Percentiles rank a stretch among this genome's conserved stretches.
These are phyloP conservation scores for Bruguiera gymnorhiza DNA, from an alignment of 345 rosid genomes.

Conservation along the genomic window DNA sequence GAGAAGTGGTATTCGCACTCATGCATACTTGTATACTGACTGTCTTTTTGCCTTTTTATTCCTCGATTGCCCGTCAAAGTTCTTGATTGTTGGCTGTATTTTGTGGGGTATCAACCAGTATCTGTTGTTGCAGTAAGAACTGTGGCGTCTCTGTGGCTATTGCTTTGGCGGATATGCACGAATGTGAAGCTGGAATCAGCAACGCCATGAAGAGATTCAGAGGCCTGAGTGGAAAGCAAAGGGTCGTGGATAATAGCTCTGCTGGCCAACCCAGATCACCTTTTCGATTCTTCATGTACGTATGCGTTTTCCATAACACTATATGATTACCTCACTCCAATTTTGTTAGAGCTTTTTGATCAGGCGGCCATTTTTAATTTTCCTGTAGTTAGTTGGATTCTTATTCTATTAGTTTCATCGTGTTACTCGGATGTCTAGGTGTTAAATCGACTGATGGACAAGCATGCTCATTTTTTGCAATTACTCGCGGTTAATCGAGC, in stretches of 20 bases:
- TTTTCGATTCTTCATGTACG: slow-evolving; percentile 64
- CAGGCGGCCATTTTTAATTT: neutral
- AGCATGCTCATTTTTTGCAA: too few relatives aligned
- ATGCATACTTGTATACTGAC: too few relatives aligned
- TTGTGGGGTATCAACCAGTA: neutral
- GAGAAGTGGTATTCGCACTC: slow-evolving; percentile 45
- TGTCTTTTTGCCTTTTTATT: neutral
- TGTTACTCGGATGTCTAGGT: neutral
- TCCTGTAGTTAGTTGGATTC: neutral
- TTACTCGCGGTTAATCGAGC: too few relatives aligned
- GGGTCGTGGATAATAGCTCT: slow-evolving; percentile 19
- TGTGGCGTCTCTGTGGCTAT: slow-evolving; percentile 60
- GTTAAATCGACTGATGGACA: neutral
- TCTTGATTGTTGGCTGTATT: neutral
- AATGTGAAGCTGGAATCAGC: slow-evolving; percentile 37
- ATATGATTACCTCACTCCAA: neutral
- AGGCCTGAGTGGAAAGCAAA: slow-evolving; percentile 34
- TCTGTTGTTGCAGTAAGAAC: slow-evolving; percentile 33
- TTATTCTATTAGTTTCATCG: neutral
- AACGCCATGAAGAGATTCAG: slow-evolving; percentile 62
- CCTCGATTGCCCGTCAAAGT: neutral
- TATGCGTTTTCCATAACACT: slow-evolving; percentile 10
- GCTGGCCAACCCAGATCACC: slow-evolving; percentile 69
- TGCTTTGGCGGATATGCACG: slow-evolving; percentile 77
- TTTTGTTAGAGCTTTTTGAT: neutral